A percentile compares a stretch with the other conserved stretches of the same genome.
phyloP scores from a whole-genome alignment of 23 red algal genomes.

The Gracilaria gracilis region DNA sequence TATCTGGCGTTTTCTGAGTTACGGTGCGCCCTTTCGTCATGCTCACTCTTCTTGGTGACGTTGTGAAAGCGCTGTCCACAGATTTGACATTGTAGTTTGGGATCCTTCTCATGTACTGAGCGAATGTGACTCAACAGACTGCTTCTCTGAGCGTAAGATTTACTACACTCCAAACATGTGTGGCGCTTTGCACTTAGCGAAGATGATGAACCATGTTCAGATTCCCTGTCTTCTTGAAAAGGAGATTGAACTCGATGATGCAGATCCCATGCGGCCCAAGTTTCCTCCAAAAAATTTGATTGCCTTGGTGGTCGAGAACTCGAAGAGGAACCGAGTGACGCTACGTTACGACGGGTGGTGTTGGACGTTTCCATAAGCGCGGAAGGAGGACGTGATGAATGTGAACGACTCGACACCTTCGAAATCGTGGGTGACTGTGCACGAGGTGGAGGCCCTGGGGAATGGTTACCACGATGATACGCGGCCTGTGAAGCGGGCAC shows the following conservation, averaged over 20 bases:
- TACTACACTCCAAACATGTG: background rate
- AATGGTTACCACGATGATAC: background rate
- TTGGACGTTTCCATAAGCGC: background rate
- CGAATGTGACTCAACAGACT: conserved; percentile 22
- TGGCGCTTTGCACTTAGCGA: background rate
- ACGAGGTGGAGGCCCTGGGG: background rate
- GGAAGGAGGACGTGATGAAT: background rate
- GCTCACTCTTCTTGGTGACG: conserved; percentile 5
- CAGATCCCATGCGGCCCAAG: background rate
- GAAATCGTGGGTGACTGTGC: background rate
- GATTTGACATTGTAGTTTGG: background rate
- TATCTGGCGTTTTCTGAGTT: background rate
- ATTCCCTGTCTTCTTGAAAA: background rate
- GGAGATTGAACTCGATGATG: background rate
- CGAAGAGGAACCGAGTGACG: background rate
- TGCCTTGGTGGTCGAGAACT: background rate
- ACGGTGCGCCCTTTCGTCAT: background rate
- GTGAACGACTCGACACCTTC: background rate
- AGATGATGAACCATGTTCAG: background rate
- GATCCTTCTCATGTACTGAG: background rate
- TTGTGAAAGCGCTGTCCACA: conserved; percentile 13
- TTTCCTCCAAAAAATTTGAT: background rate
- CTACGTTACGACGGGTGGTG: background rate
- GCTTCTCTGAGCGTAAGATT: background rate
- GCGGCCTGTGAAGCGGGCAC: background rate